These are phyloP conservation scores for Cladosporium sp. DNA, from an alignment of 2,329 filamentous ascomycete species.

Conservation along the genomic window DNA sequence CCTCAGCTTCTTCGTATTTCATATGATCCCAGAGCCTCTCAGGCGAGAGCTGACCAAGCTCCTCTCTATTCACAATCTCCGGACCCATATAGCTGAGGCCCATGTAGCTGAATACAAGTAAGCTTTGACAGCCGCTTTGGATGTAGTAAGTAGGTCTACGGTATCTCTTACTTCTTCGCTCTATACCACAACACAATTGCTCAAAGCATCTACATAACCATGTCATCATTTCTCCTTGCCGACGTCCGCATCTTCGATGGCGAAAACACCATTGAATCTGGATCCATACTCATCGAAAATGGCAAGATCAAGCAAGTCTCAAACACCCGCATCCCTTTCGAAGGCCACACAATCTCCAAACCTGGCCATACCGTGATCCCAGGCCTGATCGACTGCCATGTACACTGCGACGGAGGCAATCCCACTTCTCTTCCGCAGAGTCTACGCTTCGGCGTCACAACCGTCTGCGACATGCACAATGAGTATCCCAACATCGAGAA, in stretches of 20 bases:
- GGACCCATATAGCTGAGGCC: too few relatives aligned
- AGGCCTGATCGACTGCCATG: slow-evolving; percentile 48
- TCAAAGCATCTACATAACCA: slow-evolving; percentile 7
- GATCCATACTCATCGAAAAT: slow-evolving; percentile 38
- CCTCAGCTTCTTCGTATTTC: too few relatives aligned
- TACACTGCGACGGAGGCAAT: slow-evolving; percentile 42
- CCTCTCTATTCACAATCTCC: too few relatives aligned
- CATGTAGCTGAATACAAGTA: too few relatives aligned
- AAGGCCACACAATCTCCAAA: slow-evolving; percentile 35
- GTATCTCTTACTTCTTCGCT: too few relatives aligned
- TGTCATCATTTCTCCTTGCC: slow-evolving; percentile 36
- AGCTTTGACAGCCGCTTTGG: neutral
- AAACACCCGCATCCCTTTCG: slow-evolving; percentile 13
- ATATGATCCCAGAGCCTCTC: too few relatives aligned
- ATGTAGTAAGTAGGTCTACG: neutral
- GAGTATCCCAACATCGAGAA: slow-evolving; percentile 32
- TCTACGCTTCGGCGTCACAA: slow-evolving; percentile 48
- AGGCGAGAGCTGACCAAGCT: too few relatives aligned
- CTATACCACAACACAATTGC: too few relatives aligned
- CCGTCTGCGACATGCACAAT: slow-evolving; percentile 48
- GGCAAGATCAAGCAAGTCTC: slow-evolving; percentile 36
- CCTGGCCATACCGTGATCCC: slow-evolving; percentile 46
- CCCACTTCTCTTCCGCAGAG: slow-evolving; percentile 39
- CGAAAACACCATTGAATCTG: slow-evolving; percentile 36
- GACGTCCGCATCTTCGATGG: slow-evolving; percentile 47